Base-by-base conservation (phyloP, 2,329 filamentous ascomycete genomes). In the Parastagonospora nodorum region DNA sequence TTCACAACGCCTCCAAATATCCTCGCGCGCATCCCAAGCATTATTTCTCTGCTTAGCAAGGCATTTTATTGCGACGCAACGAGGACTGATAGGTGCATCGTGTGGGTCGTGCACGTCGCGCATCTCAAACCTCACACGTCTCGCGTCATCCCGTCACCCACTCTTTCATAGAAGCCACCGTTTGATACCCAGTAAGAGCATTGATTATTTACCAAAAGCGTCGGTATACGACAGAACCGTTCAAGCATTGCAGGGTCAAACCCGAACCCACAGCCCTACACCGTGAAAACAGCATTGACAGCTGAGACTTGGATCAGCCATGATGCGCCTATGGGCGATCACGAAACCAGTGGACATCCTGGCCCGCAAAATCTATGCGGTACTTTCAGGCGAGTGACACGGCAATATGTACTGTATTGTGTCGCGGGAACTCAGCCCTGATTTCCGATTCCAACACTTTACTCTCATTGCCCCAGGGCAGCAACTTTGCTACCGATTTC, bases 281-380 rank as follows among this genome's bases (percentile, higher is more conserved):
- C 67, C 45, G 50, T 60, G 47, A 39, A 43, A 24, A 61, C 46
- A 67, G 69, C 69, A 71, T 71, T 67, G 61, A 66, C 50, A 53
- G 56, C 57, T 51, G 55, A 61, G 63, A 43, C 42, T 37, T 50
- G 38, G 42, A 45, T 38, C 43, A 48, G 44, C 53, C 48, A 46
- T 48, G 43, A 46, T 48, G 43, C 42, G 45, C 33, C 44, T 60
- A 59, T 58, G 52, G 61, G 60, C 60, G 37, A 56, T 54, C 58
- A 65, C 62, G 59, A 48, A 59, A 61, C 44, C 42, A 48, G 53
- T 48, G 53, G 51, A 43, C 61, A 57, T 47, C 53, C 57, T 64
- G 53, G 56, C 51, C 61, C 56, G 42, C 51, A 48, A 32, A 35
- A 47, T 55, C 19, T 50, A 60, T 65, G 54, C 61, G 49, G 58